Conservation (phyloP, 2,329 filamentous ascomycete species). For the Tympanopsis confertula region DNA sequence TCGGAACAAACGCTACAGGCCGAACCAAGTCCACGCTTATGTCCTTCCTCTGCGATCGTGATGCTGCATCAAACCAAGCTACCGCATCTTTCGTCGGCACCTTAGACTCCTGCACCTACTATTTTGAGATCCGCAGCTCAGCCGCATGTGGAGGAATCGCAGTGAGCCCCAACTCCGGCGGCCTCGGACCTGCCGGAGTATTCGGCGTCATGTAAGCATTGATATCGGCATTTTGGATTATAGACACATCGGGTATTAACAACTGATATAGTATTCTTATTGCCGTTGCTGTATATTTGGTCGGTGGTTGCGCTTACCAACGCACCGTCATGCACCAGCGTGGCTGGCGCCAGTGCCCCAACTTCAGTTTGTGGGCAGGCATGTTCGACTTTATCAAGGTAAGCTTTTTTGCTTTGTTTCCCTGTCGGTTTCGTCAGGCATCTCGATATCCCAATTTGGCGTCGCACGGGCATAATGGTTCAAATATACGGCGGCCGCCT, state of each 20-base stretch:
- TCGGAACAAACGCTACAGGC: conserved; percentile 8
- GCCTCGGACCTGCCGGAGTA: conserved; percentile 48
- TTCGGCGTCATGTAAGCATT: conserved; percentile 50
- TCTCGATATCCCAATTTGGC: conserved; percentile 6
- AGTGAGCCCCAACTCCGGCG: conserved; percentile 26
- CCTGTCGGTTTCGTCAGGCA: conserved; percentile 11
- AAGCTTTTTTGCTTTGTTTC: conserved; percentile 25
- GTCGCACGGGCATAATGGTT: not conserved
- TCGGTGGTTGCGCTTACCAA: conserved; percentile 58
- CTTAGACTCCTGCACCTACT: conserved; percentile 54
- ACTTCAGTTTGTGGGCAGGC: conserved; percentile 54
- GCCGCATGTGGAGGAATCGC: conserved; percentile 52
- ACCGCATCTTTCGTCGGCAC: conserved; percentile 51
- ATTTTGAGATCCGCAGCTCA: conserved; percentile 53
- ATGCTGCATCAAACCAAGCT: conserved; percentile 40
- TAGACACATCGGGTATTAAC: conserved; percentile 7
- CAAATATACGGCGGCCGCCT: not conserved
- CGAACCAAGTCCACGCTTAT: conserved; percentile 44
- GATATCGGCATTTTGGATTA: conserved; percentile 1
- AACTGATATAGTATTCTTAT: conserved; percentile 32
- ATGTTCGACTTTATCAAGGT: conserved; percentile 50
- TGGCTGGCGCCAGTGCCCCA: conserved; percentile 58
- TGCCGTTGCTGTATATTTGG: conserved; percentile 49
- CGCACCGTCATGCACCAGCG: conserved; percentile 62
- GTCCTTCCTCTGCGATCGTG: conserved; percentile 54